Base-by-base conservation (phyloP, 768 basidiomycete species). In the Lentinula edodes region DNA sequence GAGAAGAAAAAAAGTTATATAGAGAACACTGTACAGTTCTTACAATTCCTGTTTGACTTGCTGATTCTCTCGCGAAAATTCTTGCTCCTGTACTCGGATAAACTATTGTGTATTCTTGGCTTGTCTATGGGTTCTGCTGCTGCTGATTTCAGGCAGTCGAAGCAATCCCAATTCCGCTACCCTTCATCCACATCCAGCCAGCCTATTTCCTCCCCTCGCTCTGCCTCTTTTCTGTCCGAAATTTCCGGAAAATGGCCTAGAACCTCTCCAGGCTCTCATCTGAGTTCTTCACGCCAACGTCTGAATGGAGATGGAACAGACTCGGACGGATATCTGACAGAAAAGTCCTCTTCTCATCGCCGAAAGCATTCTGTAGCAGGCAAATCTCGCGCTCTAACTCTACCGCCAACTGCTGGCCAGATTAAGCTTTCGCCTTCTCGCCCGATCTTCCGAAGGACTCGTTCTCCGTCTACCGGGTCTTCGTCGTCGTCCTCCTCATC, bases 401-500 rank as follows among this genome's bases (percentile, higher is more conserved):
- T 65, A 45, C 64, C 64, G n/a, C 53, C 64, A 5, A 54, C 61
- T 10, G 28, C 51, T 20, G 41, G 39, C 48, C 34, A 16, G 18
- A 41, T 60, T 23, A 42, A 54, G 36, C 23, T 45, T 13, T 43
- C 72, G 20, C 69, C 74, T 6, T 67, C 71, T 36, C 71, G 72
- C 5, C 71, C 71, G 38, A 63, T 73, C 16, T 68, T 74, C 28
- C 76, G 76, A 28, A 74, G 76, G 43, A 72, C 75, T 7, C 73
- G 66, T 62, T 70, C 72, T 8, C 73, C 73, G 6, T 69, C 70
- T 53, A 70, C 72, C 2, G 66, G 70, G 36, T 75, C 76, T 1
- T 75, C 74, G 12, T 68, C 69, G 9, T n/a, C n/a, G 23, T 73
- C 76, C 38, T 68, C 74, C n/a, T 73, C 73, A 41, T 68, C 71